These are phyloP conservation scores for Gynostemma pentaphyllum DNA, from an alignment of 306 rosid genomes.

Conservation along the genomic window DNA sequence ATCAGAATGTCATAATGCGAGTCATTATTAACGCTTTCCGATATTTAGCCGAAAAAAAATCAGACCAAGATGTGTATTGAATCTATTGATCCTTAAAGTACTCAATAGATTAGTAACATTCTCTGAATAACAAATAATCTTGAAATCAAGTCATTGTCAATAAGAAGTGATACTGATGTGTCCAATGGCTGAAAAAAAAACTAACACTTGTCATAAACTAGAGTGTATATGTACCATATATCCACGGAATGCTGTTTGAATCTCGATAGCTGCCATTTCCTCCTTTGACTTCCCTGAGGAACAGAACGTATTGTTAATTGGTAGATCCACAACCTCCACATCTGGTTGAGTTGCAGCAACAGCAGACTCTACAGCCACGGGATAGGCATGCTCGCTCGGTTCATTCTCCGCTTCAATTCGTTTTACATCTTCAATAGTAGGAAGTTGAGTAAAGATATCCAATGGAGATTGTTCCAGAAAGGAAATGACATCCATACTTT, in stretches of 20 bases:
- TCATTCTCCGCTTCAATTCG: constrained; percentile 29
- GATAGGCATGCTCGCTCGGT: constrained; percentile 39
- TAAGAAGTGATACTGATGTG: background rate
- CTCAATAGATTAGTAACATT: background rate
- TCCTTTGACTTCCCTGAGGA: constrained; percentile 53
- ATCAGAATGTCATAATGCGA: background rate
- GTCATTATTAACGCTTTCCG: background rate
- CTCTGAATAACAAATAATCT: background rate
- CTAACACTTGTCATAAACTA: background rate
- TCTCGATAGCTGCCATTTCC: constrained; percentile 67
- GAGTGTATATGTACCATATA: constrained; percentile 47
- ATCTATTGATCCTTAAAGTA: background rate
- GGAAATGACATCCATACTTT: constrained; percentile 25
- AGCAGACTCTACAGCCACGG: constrained; percentile 13
- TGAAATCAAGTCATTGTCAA: background rate
- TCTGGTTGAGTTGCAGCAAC: constrained; percentile 41
- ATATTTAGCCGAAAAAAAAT: background rate
- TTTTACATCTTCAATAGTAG: constrained; percentile 18
- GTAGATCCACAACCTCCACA: constrained; percentile 21
- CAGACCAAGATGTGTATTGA: background rate
- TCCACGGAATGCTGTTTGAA: constrained; percentile 94
- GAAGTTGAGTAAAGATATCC: constrained; percentile 20
- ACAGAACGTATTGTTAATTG: constrained; percentile 15
- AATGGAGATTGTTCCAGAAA: constrained; percentile 24
- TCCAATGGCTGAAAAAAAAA: background rate